Percentiles rank a stretch among this genome's conserved stretches.
Evolutionary conservation across 208 protist species (phyloP).

Genomic region (Trichomonas gallinae): DNA sequence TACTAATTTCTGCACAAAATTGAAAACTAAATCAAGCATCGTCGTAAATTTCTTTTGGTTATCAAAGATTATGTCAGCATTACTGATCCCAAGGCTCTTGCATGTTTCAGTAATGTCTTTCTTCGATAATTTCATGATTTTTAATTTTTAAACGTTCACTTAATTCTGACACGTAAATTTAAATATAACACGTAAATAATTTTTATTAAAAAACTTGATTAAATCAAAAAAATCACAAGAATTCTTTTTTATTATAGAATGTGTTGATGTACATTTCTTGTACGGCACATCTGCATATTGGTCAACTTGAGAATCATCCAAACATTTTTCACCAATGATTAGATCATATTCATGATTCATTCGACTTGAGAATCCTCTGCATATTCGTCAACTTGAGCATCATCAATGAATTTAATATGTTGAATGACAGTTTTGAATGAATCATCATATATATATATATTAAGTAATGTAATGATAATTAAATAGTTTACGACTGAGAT

Average conservation of each 20-base stretch:
- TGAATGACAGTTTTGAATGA: not conserved
- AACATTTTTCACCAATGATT: not conserved
- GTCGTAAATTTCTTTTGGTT: not conserved
- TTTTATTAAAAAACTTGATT: no score
- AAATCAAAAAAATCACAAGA: not conserved
- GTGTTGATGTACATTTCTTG: not conserved
- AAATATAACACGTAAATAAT: no score
- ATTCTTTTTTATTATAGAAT: not conserved
- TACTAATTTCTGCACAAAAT: not conserved
- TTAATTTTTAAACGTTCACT: not conserved
- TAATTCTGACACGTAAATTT: not conserved
- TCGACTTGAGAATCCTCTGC: no score
- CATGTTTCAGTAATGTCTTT: not conserved
- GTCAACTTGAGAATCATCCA: not conserved
- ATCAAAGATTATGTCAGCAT: not conserved
- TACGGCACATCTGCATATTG: not conserved
- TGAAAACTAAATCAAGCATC: not conserved
- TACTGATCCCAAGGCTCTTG: not conserved
- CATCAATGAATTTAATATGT: not conserved
- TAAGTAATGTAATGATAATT: not conserved
- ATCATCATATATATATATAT: not conserved
- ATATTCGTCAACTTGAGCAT: not conserved
- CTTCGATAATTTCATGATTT: not conserved
- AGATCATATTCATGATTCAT: no score
- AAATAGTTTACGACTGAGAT: no score